Evolutionary conservation across 2,329 filamentous ascomycete species (phyloP), one percentile per base, ranked within the genome.

Genomic region (Herpotrichia juniperi): DNA sequence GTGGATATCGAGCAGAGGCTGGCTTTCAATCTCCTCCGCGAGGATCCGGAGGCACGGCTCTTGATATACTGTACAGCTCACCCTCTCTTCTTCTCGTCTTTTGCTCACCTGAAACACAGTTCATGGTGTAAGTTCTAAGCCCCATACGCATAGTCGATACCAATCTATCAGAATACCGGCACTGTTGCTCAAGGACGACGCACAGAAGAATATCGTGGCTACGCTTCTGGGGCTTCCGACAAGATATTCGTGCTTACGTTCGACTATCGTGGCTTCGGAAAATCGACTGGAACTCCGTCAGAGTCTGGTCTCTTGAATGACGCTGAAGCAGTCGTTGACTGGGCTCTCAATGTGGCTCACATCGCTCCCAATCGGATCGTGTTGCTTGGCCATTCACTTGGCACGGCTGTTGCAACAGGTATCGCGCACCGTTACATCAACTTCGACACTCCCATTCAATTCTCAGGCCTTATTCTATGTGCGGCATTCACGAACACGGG

Each of bases 191-290:
- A 96, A 70, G 86, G 85, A 50, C 83, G 87, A 67, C 86, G 93
- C 14, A 88, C 91, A 1, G 81, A 87, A 39, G 88, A 87, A 52
- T 96, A 96, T 69, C 90, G 93, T 56, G 81, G 86, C 24, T 79
- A 96, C 42, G 85, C 91, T 2, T 84, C 89, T 46, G 85, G 86
- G 4, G 69, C 79, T 0, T 72, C 68, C 14, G 69, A 71, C 14
- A 81, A 83, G 50, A 83, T 93, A 49, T 73, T 70, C 66, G 84
- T 97, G 21, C 78, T 97, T 12, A 83, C 91, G n/a, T 86, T 97
- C 58, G 93, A 97, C 77, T 97, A 97, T 71, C 88, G 93, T 25
- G 93, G 93, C 1, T 97, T 91, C 62, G 93, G 93, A 1, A 82
- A 85, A 42, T 96, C 90, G 5, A 90, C 87, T 0, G 93, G 93